Base-by-base conservation (phyloP, 345 rosid species). In the Eucalyptus cladocalyx region DNA sequence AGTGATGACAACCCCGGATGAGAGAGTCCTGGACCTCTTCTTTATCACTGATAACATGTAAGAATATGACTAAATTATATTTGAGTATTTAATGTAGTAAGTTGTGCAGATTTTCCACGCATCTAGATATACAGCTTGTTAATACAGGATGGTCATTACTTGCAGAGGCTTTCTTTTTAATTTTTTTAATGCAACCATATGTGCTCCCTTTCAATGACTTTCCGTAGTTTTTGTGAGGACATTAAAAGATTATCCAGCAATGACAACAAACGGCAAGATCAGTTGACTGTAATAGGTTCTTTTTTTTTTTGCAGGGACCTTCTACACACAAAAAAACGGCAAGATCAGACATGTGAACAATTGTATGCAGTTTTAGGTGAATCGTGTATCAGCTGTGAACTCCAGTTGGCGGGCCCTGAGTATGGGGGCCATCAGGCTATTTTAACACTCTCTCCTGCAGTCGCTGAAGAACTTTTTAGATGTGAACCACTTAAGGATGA, bases 1-100 rank as follows among this genome's bases (percentile, higher is more conserved):
- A 93, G 99, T 97, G n/a, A 96, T 91, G 3, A 96, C 97, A 3
- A 95, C 97, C 2, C 98, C 98, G 6, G 98, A 96, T 90, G 97
- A 91, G 50, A 95, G 95, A 90, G 98, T 95, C 88, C 90, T 96
- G 58, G 97, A 97, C 89, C 98, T 96, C 89, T 96, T 97, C 95
- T 96, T 97, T 86, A 90, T 97, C 54, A 95, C 95, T 23, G 98
- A 96, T 92, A 96, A 93, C 93, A 62, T 92, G 99, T 96, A 92
- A 94, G 98, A 48, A 42, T 87, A 18, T 49, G 60, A 48, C 32
- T 24, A 34, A 16, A 17, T 76, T 86, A 6, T 86, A 50, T 48
- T 86, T 45, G 50, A 49, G 50, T 28, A 34, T 53, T 24, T 50
- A 24, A 67, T 65, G 48, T 43, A 17, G 47, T 69, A 9, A 34